A percentile compares a stretch with the other conserved stretches of the same genome.
These are phyloP conservation scores for Nidularia pulvinata DNA, from an alignment of 768 basidiomycete genomes.

Conservation along the genomic window DNA sequence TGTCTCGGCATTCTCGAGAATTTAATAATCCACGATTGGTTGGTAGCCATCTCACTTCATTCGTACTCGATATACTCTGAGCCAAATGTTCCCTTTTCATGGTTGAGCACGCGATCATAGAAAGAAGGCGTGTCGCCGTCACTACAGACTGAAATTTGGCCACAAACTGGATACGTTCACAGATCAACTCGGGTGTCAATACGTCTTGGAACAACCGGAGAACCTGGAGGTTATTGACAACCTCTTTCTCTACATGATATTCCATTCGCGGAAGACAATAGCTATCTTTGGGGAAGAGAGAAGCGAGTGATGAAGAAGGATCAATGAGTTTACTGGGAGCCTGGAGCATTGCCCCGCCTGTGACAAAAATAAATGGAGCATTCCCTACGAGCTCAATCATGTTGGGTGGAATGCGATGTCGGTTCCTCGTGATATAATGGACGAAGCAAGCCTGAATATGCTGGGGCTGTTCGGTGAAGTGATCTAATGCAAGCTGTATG, in stretches of 20 bases:
- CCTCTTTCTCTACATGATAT: too few species aligned
- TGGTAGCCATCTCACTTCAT: neutral
- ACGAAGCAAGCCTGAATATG: constrained; percentile 22
- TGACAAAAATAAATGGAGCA: constrained; percentile 21
- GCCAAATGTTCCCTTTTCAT: neutral
- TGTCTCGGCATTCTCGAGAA: neutral
- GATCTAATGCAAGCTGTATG: constrained; percentile 18
- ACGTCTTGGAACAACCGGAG: too few species aligned
- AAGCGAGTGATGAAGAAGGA: too few species aligned
- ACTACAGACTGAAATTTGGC: too few species aligned
- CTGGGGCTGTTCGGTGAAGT: constrained; percentile 22
- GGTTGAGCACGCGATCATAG: constrained; percentile 11
- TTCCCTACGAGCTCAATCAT: constrained; percentile 17
- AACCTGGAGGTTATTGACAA: too few species aligned
- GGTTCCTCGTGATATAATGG: constrained; percentile 18
- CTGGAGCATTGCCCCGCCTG: constrained; percentile 6
- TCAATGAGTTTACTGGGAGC: too few species aligned
- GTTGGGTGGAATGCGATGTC: constrained; percentile 16
- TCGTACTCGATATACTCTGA: neutral
- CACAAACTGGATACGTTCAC: too few species aligned
- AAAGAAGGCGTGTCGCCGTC: constrained; percentile 11
- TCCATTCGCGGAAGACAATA: too few species aligned
- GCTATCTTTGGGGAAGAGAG: too few species aligned
- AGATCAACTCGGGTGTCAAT: too few species aligned
- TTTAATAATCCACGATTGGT: neutral